Conservation (phyloP, 345 rosid species). For the Durio zibethinus region DNA sequence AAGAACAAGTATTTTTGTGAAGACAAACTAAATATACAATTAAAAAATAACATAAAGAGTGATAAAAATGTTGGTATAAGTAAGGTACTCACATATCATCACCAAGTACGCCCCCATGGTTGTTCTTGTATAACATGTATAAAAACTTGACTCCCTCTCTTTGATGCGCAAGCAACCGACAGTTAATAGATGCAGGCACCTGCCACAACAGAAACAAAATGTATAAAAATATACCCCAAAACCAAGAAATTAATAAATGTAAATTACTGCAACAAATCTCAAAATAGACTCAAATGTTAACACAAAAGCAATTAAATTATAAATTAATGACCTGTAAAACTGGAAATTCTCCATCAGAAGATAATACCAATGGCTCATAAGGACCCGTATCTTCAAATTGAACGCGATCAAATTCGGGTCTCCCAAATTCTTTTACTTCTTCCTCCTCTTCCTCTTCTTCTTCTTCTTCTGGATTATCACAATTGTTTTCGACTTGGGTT, state of each 20-base stretch:
- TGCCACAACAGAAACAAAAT: slow-evolving; percentile 12
- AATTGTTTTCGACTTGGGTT: slow-evolving; percentile 20
- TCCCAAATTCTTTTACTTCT: slow-evolving; percentile 41
- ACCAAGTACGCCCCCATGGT: slow-evolving; percentile 93
- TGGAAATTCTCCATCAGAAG: slow-evolving; percentile 55
- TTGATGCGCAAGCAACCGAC: slow-evolving; percentile 89
- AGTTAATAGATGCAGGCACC: slow-evolving; percentile 88
- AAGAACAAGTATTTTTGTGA: not conserved
- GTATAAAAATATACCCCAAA: not conserved
- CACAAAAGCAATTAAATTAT: slow-evolving; percentile 5
- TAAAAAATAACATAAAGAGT: not conserved
- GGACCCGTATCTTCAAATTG: slow-evolving; percentile 75
- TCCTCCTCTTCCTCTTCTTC: slow-evolving; percentile 33
- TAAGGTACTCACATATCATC: slow-evolving; percentile 81
- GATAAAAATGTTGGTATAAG: not conserved
- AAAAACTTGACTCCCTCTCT: slow-evolving; percentile 77
- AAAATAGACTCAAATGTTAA: not conserved
- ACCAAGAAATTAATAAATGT: not conserved
- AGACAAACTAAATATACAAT: not conserved
- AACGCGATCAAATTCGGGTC: slow-evolving; percentile 51
- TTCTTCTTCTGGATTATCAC: slow-evolving; percentile 26
- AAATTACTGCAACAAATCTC: not conserved
- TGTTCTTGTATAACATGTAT: slow-evolving; percentile 57
- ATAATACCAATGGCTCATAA: slow-evolving; percentile 66
- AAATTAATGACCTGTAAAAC: slow-evolving; percentile 48